Conservation (phyloP, 352 stramenopile species). For the Phytophthora palmivora region DNA sequence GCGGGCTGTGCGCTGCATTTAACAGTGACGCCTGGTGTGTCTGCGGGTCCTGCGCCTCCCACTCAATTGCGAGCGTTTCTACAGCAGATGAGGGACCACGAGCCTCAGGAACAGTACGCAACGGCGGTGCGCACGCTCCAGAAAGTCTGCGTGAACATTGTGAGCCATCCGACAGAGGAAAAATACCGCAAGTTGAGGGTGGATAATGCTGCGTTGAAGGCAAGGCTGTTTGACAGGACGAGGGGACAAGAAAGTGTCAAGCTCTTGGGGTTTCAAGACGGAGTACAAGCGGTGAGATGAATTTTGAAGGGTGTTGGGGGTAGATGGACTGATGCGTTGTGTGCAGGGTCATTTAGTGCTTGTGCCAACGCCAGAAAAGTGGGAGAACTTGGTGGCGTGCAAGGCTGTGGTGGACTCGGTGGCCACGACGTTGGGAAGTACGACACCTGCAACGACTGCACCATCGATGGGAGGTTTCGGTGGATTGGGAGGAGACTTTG, state of each 20-base stretch:
- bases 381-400: constrained; percentile 71
- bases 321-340: neutral
- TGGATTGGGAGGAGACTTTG: constrained; percentile 46
- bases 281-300: constrained; percentile 61
- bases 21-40: constrained; percentile 52
- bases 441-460: constrained; percentile 5
- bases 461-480: constrained; percentile 29
- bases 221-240: constrained; percentile 64
- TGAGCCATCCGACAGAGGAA: constrained; percentile 71
- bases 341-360: constrained; percentile 71
- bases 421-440: constrained; percentile 15
- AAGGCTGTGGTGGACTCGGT: constrained; percentile 77
- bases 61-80: constrained; percentile 53
- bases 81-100: constrained; percentile 61
- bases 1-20: constrained; percentile 77
- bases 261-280: constrained; percentile 74
- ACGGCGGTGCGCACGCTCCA: constrained; percentile 71
- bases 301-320: neutral
- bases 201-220: constrained; percentile 72
- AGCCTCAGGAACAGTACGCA: constrained; percentile 47
- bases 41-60: constrained; percentile 12
- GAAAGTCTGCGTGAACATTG: constrained; percentile 87
- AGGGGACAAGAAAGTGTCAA: constrained; percentile 66
- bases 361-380: constrained; percentile 73
- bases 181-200: constrained; percentile 83